Evolutionary conservation across 1,284 basidiomycete genomes (phyloP).

Genomic region (Heterobasidion irregulare): DNA sequence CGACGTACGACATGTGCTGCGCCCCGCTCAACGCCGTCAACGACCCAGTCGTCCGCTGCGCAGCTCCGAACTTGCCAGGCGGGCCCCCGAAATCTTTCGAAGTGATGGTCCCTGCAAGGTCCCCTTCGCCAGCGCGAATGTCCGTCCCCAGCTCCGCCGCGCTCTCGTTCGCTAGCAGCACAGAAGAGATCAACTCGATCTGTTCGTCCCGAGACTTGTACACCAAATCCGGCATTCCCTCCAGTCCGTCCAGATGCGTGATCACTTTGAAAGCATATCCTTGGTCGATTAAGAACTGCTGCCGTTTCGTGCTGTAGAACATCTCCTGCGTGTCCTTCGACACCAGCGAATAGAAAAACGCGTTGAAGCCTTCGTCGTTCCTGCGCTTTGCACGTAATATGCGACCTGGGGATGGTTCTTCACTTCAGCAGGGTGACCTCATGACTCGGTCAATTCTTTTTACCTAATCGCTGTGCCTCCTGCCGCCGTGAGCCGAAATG

Average conservation of each 20-base stretch:
- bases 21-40: conserved; percentile 82
- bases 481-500: conserved; percentile 98
- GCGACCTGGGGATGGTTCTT: conserved; percentile 46
- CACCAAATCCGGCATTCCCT: conserved; percentile 82
- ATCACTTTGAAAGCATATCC: conserved; percentile 99
- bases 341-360: conserved; percentile 98
- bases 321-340: conserved; percentile 99
- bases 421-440: background rate
- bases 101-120: conserved; percentile 72
- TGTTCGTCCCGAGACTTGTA: conserved; percentile 90
- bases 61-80: conserved; percentile 54
- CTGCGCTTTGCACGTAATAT: conserved; percentile 95
- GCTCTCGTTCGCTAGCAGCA: conserved; percentile 87
- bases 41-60: conserved; percentile 79
- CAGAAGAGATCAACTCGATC: conserved; percentile 89
- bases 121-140: conserved; percentile 68
- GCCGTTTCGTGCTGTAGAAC: conserved; percentile 98
- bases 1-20: conserved; percentile 85
- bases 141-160: conserved; percentile 87
- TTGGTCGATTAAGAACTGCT: conserved; percentile 98
- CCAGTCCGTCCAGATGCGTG: conserved; percentile 91
- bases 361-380: conserved; percentile 99
- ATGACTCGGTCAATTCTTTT: conserved; percentile 14
- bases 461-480: conserved; percentile 93
- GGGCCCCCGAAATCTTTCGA: conserved; percentile 64